A percentile compares a stretch with the other conserved stretches of the same genome.
Evolutionary conservation across 345 rosid genomes (phyloP).

Genomic region (Moricandia arvensis): DNA sequence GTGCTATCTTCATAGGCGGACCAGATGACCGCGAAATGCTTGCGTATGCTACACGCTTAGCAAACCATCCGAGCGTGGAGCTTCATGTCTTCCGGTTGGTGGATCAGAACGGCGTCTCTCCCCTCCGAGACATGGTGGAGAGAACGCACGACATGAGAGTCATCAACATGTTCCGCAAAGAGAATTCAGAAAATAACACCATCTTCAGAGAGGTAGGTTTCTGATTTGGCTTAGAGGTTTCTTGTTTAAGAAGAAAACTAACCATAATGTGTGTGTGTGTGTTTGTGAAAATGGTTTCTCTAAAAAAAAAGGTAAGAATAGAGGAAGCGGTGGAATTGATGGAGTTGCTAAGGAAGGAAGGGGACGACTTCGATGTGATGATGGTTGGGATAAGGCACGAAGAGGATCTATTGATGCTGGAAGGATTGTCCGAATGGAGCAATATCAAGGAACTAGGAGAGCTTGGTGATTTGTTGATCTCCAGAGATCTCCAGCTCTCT

Average conservation of each 20-base stretch:
- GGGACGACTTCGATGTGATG: conserved; percentile 40
- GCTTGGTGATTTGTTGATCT: conserved; percentile 43
- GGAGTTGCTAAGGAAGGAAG: conserved; percentile 20
- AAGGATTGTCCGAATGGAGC: conserved; percentile 45
- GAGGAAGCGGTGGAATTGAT: conserved; percentile 25
- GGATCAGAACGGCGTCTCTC: neutral
- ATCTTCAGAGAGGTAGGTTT: conserved; percentile 29
- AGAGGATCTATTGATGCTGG: conserved; percentile 17
- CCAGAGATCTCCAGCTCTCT: conserved; percentile 36
- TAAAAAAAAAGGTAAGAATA: conserved; percentile 23
- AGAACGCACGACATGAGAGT: conserved; percentile 24
- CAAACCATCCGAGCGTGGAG: conserved; percentile 23
- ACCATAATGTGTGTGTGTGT: neutral
- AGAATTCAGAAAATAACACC: neutral
- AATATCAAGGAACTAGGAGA: conserved; percentile 44
- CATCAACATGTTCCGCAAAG: conserved; percentile 35
- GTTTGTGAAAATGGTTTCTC: neutral
- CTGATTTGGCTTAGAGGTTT: neutral
- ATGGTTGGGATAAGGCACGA: conserved; percentile 50
- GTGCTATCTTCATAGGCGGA: conserved; percentile 48
- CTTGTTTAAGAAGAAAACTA: neutral
- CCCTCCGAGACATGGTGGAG: conserved; percentile 35
- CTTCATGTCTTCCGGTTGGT: conserved; percentile 33
- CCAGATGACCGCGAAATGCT: conserved; percentile 52
- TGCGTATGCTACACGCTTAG: conserved; percentile 41